Base-by-base conservation (phyloP, 306 rosid species). In the Vigna trinervia region DNA sequence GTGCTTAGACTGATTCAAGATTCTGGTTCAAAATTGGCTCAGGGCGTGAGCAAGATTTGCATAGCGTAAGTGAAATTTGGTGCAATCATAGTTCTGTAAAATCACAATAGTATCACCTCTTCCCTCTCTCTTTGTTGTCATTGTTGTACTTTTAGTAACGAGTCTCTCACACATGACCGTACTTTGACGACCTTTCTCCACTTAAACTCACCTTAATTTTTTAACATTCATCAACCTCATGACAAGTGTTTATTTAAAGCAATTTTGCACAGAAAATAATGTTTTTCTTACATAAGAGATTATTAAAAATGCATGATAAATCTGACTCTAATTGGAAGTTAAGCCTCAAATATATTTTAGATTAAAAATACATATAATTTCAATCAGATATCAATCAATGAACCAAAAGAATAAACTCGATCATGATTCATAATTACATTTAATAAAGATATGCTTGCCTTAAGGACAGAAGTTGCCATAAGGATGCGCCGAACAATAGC, bases 381-480 rank as follows among this genome's bases (percentile, higher is more conserved):
- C 47, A 14, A 19, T 46, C 51, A 69, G 72, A 58, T 23, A 51
- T 57, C 51, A 67, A 12, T 53, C 43, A 57, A 62, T 15, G 41
- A 71, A 68, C 47, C 8, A 54, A 69, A 75, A 36, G n/a, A 54
- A 12, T 8, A 53, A 80, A 80, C 52, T 23, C 67, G 67, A 66
- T 67, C 60, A 34, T 51, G 74, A 60, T 66, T 51, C 53, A 38
- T 32, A 78, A 61, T 23, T 47, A 71, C 69, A 71, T 76, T 50
- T 48, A 47, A 71, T 17, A 43, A 30, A 41, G 67, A 23, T 59
- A 61, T 32, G 71, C 96, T 92, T 85, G 82, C 98, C 98, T 91
- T 95, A 8, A 95, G 97, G 60, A 95, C 99, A 69, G 97, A 89
- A 70, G 98, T 92, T 73, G 93, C 97, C 96, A 89, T 92, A 78